These are phyloP conservation scores for Solanum pimpinellifolium DNA, from an alignment of 257 asterid species.

Conservation along the genomic window DNA sequence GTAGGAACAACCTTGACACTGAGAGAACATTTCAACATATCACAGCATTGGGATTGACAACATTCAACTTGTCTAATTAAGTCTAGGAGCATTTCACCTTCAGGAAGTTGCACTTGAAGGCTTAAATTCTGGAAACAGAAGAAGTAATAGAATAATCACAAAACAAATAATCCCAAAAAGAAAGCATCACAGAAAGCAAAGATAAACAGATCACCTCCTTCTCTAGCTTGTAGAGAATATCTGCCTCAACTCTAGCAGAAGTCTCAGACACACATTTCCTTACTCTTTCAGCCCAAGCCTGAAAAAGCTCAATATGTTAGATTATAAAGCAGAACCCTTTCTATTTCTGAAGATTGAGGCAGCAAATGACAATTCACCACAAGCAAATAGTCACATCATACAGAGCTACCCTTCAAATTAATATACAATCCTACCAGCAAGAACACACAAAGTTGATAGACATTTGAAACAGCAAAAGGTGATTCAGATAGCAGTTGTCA, in stretches of 20 bases:
- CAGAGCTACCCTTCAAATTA: not conserved
- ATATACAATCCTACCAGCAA: not conserved
- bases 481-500: not conserved
- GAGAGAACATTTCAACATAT: conserved; percentile 45
- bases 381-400: not conserved
- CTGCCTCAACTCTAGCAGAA: conserved; percentile 48
- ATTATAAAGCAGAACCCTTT: not conserved
- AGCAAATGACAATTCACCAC: not conserved
- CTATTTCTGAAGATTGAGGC: not conserved
- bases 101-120: conserved; percentile 65
- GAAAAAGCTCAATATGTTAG: conserved; percentile 5
- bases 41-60: conserved; percentile 58
- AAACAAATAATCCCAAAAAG: not conserved
- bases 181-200: not conserved
- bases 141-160: not conserved
- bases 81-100: conserved; percentile 40
- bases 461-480: not conserved
- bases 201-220: conserved; percentile 41
- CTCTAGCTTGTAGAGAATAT: conserved; percentile 61
- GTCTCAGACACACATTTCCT: conserved; percentile 49
- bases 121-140: conserved; percentile 36
- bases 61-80: conserved; percentile 44
- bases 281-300: conserved; percentile 67
- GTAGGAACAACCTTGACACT: conserved; percentile 49
- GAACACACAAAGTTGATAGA: not conserved